Evolutionary conservation across 179 eudicot genomes (phyloP), one percentile per base, ranked within the genome.

Genomic region (Heliamphora pulchella): DNA sequence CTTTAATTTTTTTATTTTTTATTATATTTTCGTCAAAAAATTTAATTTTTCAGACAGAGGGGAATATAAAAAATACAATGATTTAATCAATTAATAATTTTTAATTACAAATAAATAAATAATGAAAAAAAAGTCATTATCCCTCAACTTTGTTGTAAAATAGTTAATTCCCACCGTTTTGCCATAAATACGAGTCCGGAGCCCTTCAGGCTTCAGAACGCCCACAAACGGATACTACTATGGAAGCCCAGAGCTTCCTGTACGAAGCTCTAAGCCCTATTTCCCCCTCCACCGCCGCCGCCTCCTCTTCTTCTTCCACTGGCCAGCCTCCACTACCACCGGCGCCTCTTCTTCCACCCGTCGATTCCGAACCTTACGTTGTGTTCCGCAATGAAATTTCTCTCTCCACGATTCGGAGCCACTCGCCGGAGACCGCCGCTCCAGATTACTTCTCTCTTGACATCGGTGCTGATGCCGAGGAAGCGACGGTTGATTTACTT

Each of bases 391-490:
- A 89, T 74, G 87, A 94, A 57, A 89, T 94, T 0, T 86, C 91
- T 20, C 82, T 86, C 51, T 74, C 86, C 39, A 62, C 86, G 5
- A 17, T 65, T 1, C 83, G 79, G 4, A 57, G 80, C 48, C 63
- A 77, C 48, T 59, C 84, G 8, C 78, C 83, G 20, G 86, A 83
- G 50, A 71, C 92, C 50, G 66, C 86, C 47, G 86, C 91, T 0
- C 69, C 80, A 9, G 97, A 95, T 61, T 95, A 83, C 80, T 90
- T 95, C 87, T 93, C 98, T 13, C 94, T 95, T 43, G 88, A 91
- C 47, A 87, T 87, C 62, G 76, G 48, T 63, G 85, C 70, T 41
- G 83, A 79, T 2, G 84, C 8, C 5, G 85, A 53, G 0, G 74
- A 78, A 22, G 44, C 39, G 1, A 8, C 54, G 8, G 55, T 10